phyloP scores from a whole-genome alignment of 768 basidiomycete genomes.

The Dendrothele bispora region DNA sequence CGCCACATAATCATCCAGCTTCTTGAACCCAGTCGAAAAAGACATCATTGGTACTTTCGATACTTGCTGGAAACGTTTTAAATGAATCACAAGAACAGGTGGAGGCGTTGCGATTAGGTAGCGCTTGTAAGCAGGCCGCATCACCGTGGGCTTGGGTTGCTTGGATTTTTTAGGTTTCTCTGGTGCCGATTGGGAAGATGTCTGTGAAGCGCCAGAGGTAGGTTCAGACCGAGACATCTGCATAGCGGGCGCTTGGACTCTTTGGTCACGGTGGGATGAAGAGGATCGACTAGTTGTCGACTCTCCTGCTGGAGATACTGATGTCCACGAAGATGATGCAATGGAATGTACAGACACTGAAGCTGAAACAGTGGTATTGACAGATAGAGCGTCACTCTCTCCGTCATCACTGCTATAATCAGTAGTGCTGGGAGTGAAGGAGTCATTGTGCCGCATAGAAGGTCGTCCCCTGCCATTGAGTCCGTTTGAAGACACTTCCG shows the following conservation, averaged over 20 bases:
- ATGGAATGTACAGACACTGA: constrained; percentile 24
- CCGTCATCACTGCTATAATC: constrained; percentile 28
- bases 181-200: constrained; percentile 29
- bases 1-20: constrained; percentile 87
- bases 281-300: not conserved
- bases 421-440: constrained; percentile 23
- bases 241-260: not conserved
- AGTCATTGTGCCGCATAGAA: too few relatives aligned
- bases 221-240: not conserved
- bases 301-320: not conserved
- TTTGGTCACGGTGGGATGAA: not conserved
- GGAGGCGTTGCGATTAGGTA: constrained; percentile 88
- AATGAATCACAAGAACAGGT: constrained; percentile 86
- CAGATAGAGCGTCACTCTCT: constrained; percentile 25
- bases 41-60: constrained; percentile 60
- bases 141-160: constrained; percentile 60
- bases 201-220: too few relatives aligned
- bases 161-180: constrained; percentile 21
- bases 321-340: constrained; percentile 3
- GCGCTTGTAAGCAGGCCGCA: constrained; percentile 89
- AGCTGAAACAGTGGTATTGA: constrained; percentile 18
- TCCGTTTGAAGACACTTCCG: not conserved
- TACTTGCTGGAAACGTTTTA: constrained; percentile 93
- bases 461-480: constrained; percentile 8
- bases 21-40: constrained; percentile 76